Base-by-base conservation (phyloP, 2,329 filamentous ascomycete species). In the Calcarisporium arbuscula region DNA sequence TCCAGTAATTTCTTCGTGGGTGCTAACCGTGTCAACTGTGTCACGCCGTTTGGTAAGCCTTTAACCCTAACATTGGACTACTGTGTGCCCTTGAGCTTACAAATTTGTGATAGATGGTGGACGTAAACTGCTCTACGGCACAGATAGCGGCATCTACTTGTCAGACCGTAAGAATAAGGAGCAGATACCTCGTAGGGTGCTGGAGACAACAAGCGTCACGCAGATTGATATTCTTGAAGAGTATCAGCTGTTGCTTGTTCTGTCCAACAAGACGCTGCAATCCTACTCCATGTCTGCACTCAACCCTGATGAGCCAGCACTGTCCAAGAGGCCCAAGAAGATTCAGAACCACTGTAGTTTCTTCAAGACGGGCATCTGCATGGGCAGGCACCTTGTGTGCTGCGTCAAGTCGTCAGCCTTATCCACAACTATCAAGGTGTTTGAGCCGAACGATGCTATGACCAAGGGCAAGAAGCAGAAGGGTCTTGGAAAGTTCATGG, bases 381-480 rank as follows among this genome's bases (percentile, higher is more conserved):
- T 95, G 40, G 89, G 92, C 21, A 78, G 92, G 42, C 92, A 96
- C 56, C 71, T 98, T 35, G 92, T 98, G 19, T 96, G 90, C 63
- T 94, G 87, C 48, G 92, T 96, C 52, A 96, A 95, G 67, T 94
- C 87, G 26, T 90, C 85, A 14, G 85, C 89, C 4, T 68, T 96
- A 20, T 95, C 87, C 34, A 94, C 87, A 11, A 96, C 90, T 3
- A 95, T 98, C 68, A 96, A 96, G 64, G 92, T 96, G n/a, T 96
- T 87, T 61, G 90, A 98, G 63, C 92, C 92, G 1, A 95, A 94
- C 64, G 92, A 96, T 56, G 84, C 87, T 42, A 83, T 94, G 72
- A 82, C 84, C 35, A 92, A 89, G 66, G 86, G 85, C 39, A 94
- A 92, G 68, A 95, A 94, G 67, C 94, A 95, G 57, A 92, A 89